phyloP scores from a whole-genome alignment of 495 filamentous ascomycete genomes.

The Aspergillus indologenus region DNA sequence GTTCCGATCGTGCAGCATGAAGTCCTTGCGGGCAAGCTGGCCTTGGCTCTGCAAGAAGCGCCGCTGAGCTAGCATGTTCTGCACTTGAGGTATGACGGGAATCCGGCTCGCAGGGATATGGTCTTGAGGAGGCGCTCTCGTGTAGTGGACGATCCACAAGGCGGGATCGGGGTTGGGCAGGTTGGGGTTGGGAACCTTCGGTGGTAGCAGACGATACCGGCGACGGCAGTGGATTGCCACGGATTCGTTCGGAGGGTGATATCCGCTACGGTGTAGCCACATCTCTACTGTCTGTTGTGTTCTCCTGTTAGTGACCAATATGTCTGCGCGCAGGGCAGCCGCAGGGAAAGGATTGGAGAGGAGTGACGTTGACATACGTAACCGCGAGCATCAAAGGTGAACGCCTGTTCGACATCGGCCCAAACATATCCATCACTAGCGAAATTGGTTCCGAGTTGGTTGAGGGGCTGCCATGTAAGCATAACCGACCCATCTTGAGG shows the following conservation, averaged over 20 bases:
- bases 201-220: slow-evolving; percentile 75
- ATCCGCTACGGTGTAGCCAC: slow-evolving; percentile 75
- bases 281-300: slow-evolving; percentile 67
- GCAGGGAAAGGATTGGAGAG: neutral
- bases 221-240: slow-evolving; percentile 70
- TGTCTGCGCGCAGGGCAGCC: neutral
- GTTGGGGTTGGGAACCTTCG: slow-evolving; percentile 56
- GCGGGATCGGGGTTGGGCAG: slow-evolving; percentile 68
- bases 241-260: slow-evolving; percentile 61
- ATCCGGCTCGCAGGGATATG: slow-evolving; percentile 65
- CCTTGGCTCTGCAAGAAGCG: slow-evolving; percentile 71
- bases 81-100: slow-evolving; percentile 54
- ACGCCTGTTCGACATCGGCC: slow-evolving; percentile 72
- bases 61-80: slow-evolving; percentile 60
- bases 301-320: slow-evolving; percentile 9
- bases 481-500: slow-evolving; percentile 77
- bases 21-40: slow-evolving; percentile 83
- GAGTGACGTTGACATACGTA: slow-evolving; percentile 61
- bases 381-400: slow-evolving; percentile 67
- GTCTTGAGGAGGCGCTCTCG: slow-evolving; percentile 65
- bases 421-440: slow-evolving; percentile 92
- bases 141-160: slow-evolving; percentile 94
- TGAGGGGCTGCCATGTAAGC: slow-evolving; percentile 80
- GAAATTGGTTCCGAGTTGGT: slow-evolving; percentile 62
- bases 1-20: slow-evolving; percentile 81